Conservation (phyloP, 2,329 filamentous ascomycete species). For the Pseudogymnoascus sp. region DNA sequence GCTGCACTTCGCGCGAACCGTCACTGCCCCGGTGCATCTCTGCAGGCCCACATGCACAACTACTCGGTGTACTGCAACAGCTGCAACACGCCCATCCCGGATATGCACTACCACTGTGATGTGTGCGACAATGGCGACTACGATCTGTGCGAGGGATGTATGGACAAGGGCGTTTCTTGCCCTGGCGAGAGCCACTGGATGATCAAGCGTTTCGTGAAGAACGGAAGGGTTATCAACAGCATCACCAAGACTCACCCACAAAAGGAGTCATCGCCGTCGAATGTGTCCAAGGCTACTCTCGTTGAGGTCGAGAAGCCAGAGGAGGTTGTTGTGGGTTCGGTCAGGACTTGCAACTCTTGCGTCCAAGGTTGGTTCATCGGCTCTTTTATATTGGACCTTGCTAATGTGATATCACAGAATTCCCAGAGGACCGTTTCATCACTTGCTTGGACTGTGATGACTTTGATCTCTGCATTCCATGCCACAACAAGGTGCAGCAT, state of each 20-base stretch:
- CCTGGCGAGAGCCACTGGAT: constrained; percentile 78
- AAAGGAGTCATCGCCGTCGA: constrained; percentile 36
- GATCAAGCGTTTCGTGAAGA: constrained; percentile 77
- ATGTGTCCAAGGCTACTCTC: constrained; percentile 23
- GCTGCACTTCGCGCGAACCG: constrained; percentile 12
- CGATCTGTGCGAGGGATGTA: constrained; percentile 78
- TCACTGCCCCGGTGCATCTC: constrained; percentile 11
- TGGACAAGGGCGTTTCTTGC: constrained; percentile 69
- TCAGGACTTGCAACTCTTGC: constrained; percentile 56
- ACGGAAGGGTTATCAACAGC: constrained; percentile 75
- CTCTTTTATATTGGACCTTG: constrained; percentile 14
- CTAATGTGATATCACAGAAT: constrained; percentile 29
- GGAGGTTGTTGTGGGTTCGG: constrained; percentile 19
- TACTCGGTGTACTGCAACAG: constrained; percentile 93
- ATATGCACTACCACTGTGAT: constrained; percentile 88
- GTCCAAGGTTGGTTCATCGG: constrained; percentile 43
- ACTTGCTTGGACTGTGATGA: constrained; percentile 81
- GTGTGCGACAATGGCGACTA: constrained; percentile 91
- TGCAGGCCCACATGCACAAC: constrained; percentile 25
- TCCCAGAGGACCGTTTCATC: constrained; percentile 71
- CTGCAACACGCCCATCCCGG: constrained; percentile 70
- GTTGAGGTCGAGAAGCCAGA: constrained; percentile 20
- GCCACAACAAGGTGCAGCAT: constrained; percentile 68
- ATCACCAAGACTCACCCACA: constrained; percentile 72
- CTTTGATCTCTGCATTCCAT: constrained; percentile 82